Evolutionary conservation across 768 basidiomycete genomes (phyloP), one percentile per base, ranked within the genome.

Genomic region (Pleurotus djamor): DNA sequence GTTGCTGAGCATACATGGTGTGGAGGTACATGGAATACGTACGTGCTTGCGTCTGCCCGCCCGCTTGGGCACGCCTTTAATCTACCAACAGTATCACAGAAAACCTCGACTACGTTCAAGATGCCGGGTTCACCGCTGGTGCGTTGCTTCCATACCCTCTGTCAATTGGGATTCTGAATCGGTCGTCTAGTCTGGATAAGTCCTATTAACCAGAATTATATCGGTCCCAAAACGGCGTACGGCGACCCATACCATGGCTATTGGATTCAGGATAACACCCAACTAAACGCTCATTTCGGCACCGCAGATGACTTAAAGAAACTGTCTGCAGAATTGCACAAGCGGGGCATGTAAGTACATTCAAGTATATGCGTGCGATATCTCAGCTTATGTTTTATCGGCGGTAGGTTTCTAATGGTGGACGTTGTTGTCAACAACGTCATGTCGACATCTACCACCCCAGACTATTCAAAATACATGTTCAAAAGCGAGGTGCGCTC

Each of bases 201-300:
- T 61, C 92, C 92, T 9, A 82, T 94, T 14, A 86, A 83, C 59
- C 82, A 91, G 71, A 92, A 92, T 68, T 91, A 89, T 61, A 72
- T 89, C 38, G 89, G 90, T 0, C 83, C 87, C 10, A 68, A 81
- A 49, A 85, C 89, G 2, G 74, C 83, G 0, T 94, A 92, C 68
- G 91, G 92, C 16, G 89, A 92, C 65, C 74, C 93, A 13, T 94
- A 94, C 72, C 92, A 93, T 65, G 92, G 92, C 14, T 93, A 94
- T 72, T 94, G 92, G 91, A 79, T 85, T 34, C 80, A 84, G 54
- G 87, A 94, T 65, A 78, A 83, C 7, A 74, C 81, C 28, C 65
- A 79, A 63, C 78, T 89, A 45, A 91, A 92, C 71, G 68, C 73
- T 17, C 79, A 76, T 37, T 90, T 90, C 58, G 89, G 89, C 35